Base-by-base conservation (phyloP, 2,329 filamentous ascomycete genomes). In the Rhinocladiella similis region DNA sequence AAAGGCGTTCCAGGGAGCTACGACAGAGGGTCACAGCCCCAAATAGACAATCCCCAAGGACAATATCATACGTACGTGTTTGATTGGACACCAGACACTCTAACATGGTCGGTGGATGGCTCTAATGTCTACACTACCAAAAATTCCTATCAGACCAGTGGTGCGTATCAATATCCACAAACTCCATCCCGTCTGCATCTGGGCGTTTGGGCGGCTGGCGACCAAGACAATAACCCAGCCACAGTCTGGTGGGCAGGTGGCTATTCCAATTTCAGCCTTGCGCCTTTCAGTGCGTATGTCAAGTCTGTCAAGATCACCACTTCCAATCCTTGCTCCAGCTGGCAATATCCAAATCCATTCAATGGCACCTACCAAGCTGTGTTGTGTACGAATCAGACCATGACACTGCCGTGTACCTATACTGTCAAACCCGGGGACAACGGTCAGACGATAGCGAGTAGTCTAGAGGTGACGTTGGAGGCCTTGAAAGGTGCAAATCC, bases 161-260 rank as follows among this genome's bases (percentile, higher is more conserved):
- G 81, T 47, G 57, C 86, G 73, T 97, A 87, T 81, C 80, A 89
- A 68, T 97, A 83, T 78, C 94, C 94, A 3, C 94, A 97, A 76
- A 95, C 91, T 0, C 94, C 94, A 3, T 77, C 93, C 14, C 89
- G 93, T 63, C 83, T 99, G 46, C 91, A 97, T 79, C 82, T 99
- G 45, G 97, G 93, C 16, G 85, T 99, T 68, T 99, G 94, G 94
- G 93, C 93, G 39, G 94, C 90, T 67, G 94, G 94, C 68, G 83
- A 89, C 48, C 75, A 84, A 12, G 81, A 80, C 69, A 96, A 96
- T 71, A 87, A 83, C 39, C 69, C 88, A 69, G 93, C 93, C 54
- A 97, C 93, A 22, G 83, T 96, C 62, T 80, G 86, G 52, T 99
- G 94, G 94, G 90, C 86, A 56, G 87, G 87, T 52, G 87, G 87